A percentile compares a stretch with the other conserved stretches of the same genome.
Conservation (phyloP, 805 yeast genomes). For the Cephaloascus albidus region DNA sequence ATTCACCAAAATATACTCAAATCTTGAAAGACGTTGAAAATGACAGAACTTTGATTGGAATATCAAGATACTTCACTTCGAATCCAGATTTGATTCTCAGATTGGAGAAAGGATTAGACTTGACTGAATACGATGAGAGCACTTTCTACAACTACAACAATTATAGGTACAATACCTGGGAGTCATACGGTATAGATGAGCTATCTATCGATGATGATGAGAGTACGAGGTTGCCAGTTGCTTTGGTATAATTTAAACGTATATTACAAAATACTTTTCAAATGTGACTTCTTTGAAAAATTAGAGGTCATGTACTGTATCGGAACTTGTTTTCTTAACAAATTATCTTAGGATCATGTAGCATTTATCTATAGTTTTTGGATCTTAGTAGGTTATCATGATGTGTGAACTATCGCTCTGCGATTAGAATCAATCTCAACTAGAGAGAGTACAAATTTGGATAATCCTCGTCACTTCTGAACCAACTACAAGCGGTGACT, state of each 20-base stretch:
- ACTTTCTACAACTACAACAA: conserved; percentile 32
- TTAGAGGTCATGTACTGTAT: too few species aligned
- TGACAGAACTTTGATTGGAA: conserved; percentile 19
- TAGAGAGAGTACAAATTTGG: too few species aligned
- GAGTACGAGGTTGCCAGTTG: background rate
- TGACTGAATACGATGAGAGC: conserved; percentile 34
- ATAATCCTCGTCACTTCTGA: too few species aligned
- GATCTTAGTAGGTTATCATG: too few species aligned
- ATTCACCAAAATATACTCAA: conserved; percentile 11
- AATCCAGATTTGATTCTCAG: conserved; percentile 49
- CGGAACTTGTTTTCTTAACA: too few species aligned
- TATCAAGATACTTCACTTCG: conserved; percentile 41
- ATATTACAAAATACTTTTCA: too few species aligned
- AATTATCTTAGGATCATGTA: too few species aligned
- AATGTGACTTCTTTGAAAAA: too few species aligned
- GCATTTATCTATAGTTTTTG: too few species aligned
- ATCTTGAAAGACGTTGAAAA: conserved; percentile 10
- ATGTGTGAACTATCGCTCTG: too few species aligned
- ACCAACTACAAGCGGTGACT: too few species aligned
- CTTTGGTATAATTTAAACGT: background rate
- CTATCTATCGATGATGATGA: background rate
- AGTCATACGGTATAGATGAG: background rate
- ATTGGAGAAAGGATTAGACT: conserved; percentile 25
- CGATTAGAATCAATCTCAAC: too few species aligned
- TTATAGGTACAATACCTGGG: conserved; percentile 8